Evolutionary conservation across 148 eudicot species (phyloP).

Genomic region (Nepenthes gracilis): DNA sequence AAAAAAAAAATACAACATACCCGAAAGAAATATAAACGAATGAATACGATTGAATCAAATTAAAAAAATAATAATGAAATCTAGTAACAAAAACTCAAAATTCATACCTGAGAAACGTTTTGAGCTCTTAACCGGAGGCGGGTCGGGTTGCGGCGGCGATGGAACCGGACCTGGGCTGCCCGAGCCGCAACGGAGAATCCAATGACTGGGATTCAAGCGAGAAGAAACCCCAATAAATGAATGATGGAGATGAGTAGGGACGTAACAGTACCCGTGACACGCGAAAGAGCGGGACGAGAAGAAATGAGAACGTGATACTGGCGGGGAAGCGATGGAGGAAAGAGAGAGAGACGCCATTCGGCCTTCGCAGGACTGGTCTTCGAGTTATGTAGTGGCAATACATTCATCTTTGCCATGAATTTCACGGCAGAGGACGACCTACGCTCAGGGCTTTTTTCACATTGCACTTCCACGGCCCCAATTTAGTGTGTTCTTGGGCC

Average conservation of each 20-base stretch:
- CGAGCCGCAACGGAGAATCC: slow-evolving; percentile 23
- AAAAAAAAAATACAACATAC: no score
- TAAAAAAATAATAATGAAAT: no score
- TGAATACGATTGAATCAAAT: no score
- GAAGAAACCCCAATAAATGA: slow-evolving; percentile 10
- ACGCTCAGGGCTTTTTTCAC: no score
- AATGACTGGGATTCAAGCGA: slow-evolving; percentile 8
- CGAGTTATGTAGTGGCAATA: no score
- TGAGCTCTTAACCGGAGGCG: slow-evolving; percentile 20
- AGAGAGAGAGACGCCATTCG: slow-evolving; percentile 10
- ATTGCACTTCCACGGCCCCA: no score
- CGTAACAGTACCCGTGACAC: neutral
- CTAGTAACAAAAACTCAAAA: neutral
- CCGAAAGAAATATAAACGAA: no score
- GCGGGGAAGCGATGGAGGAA: slow-evolving; percentile 2
- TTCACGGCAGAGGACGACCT: no score
- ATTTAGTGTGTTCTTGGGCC: no score
- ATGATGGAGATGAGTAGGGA: slow-evolving; percentile 26
- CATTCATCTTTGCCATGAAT: no score
- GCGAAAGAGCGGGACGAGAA: slow-evolving; percentile 1
- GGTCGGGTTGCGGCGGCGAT: slow-evolving; percentile 30
- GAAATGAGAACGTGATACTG: neutral
- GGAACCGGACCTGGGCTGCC: slow-evolving; percentile 29
- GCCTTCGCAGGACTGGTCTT: neutral
- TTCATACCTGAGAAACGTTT: slow-evolving; percentile 18